These are phyloP conservation scores for Serendipita sp. DNA, from an alignment of 768 basidiomycete species.

Conservation along the genomic window DNA sequence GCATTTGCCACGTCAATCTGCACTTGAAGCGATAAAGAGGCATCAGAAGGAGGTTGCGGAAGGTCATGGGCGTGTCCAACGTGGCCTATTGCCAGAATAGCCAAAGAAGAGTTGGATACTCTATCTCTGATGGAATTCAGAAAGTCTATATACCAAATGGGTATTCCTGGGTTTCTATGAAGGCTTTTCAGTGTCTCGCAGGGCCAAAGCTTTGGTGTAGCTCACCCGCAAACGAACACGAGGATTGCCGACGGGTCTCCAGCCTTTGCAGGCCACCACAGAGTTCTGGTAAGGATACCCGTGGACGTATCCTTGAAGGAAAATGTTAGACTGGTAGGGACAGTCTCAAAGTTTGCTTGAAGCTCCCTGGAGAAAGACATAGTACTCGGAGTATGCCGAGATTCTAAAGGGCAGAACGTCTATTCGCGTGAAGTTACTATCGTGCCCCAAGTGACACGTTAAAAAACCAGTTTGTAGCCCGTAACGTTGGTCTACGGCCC, in stretches of 20 bases:
- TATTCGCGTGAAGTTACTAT: too few relatives aligned
- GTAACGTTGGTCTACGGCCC: too few relatives aligned
- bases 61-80: conserved; percentile 3
- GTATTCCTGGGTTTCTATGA: not conserved
- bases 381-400: too few relatives aligned
- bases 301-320: not conserved
- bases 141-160: not conserved
- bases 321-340: not conserved
- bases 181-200: not conserved
- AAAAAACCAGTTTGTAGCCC: too few relatives aligned
- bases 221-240: not conserved
- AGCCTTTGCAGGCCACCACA: not conserved
- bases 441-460: too few relatives aligned
- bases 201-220: not conserved
- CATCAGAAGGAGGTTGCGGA: not conserved
- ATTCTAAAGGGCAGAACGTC: too few relatives aligned
- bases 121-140: not conserved
- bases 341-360: too few relatives aligned
- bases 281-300: not conserved
- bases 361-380: too few relatives aligned
- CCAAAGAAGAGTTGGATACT: not conserved
- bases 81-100: not conserved
- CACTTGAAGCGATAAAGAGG: not conserved
- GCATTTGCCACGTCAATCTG: not conserved
- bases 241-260: not conserved